Base-by-base conservation (phyloP, 1,139 yeast genomes). In the Yamadazyma mexicana region DNA sequence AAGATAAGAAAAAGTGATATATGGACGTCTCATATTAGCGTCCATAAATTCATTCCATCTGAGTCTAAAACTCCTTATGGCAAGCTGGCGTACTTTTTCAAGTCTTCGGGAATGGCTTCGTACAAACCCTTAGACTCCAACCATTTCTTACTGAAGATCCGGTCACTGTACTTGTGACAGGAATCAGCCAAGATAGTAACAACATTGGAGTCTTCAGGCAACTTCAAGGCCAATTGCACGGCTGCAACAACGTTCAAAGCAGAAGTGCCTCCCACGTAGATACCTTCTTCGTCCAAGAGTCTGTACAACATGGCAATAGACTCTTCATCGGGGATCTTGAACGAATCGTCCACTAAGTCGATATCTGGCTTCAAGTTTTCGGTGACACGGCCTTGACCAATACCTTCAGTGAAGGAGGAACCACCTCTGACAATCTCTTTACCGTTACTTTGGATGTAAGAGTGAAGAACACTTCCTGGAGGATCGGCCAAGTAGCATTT, bases 381-480 rank as follows among this genome's bases (percentile, higher is more conserved):
- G 7, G 97, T 89, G 52, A 89, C 84, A 52, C 97, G 76, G 35
- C 96, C 96, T 64, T 89, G 97, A 27, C 97, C 97, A 63, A 89
- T 87, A 30, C 97, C 97, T 64, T 89, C 97, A 14, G 96, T 89
- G 62, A 91, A 88, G 1, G 95, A 85, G 2, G 86, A 77, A 20
- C 96, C 96, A 2, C 79, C 78, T 51, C 89, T 74, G 28, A 77
- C 79, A 52, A 78, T 63, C 33, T 75, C 70, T 53, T 79, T 67
- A 16, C 89, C 88, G 12, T 79, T 77, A 8, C 85, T 73, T 46
- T 77, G 79, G 46, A 89, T 79, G 57, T 83, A 88, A 10, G 89
- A 79, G 64, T 87, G 87, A 40, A 89, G 73, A 34, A 86, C 87
- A 2, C 92, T 82, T 40, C 97, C 96, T 5, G 97, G 97, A 16